phyloP scores from a whole-genome alignment of 2,329 filamentous ascomycete genomes.

The Metarhizium brunneum region DNA sequence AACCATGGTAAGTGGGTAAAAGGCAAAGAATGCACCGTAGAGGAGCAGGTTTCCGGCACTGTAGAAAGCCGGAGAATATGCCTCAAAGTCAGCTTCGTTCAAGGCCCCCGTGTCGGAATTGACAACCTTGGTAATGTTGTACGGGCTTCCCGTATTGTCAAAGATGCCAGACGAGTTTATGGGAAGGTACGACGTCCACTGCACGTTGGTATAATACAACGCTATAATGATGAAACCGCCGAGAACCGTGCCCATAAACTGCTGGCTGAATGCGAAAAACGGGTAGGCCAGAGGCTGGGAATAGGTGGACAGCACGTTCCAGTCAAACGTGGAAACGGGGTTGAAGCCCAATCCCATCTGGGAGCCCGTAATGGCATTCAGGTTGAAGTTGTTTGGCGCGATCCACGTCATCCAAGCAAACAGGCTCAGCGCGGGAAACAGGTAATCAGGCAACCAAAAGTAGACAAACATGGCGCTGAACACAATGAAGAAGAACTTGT shows the following conservation, averaged over 20 bases:
- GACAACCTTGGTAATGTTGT: conserved; percentile 35
- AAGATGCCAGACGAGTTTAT: conserved; percentile 38
- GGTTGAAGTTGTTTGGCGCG: conserved; percentile 31
- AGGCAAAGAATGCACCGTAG: conserved; percentile 21
- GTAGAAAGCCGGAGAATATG: conserved; percentile 25
- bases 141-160: conserved; percentile 31
- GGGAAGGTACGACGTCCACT: conserved; percentile 34
- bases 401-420: conserved; percentile 45
- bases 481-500: conserved; percentile 30
- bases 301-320: conserved; percentile 26
- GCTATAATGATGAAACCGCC: conserved; percentile 30
- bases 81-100: conserved; percentile 24
- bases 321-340: conserved; percentile 40
- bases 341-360: conserved; percentile 35
- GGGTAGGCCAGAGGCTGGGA: conserved; percentile 22
- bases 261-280: conserved; percentile 30
- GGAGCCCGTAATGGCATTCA: conserved; percentile 31
- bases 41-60: conserved; percentile 20
- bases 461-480: conserved; percentile 29
- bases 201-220: conserved; percentile 35
- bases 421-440: conserved; percentile 32
- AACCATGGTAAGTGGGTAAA: conserved; percentile 24
- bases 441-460: conserved; percentile 38
- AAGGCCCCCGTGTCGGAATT: conserved; percentile 18
- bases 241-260: conserved; percentile 23